Conservation (phyloP, 352 stramenopile genomes). For the Phytophthora fragariaefolia region DNA sequence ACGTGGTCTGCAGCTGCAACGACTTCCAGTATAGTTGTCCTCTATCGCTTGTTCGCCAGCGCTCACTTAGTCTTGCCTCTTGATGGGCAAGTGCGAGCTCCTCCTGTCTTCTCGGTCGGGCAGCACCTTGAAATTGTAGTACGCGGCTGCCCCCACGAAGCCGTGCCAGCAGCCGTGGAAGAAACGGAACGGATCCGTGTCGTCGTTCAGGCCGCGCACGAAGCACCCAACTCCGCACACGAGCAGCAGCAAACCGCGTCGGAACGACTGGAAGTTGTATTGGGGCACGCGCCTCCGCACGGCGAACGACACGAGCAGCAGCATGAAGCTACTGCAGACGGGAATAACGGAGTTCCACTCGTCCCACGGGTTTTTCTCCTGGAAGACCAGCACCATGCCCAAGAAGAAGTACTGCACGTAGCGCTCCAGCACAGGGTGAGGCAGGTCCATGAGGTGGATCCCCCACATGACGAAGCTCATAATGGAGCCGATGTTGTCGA, state of each 20-base stretch:
- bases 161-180: conserved; percentile 87
- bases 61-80: conserved; percentile 37
- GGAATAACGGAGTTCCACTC: conserved; percentile 59
- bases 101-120: conserved; percentile 30
- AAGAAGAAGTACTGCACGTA: conserved; percentile 82
- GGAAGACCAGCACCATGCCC: conserved; percentile 63
- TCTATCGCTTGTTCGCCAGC: conserved; percentile 20
- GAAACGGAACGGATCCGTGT: conserved; percentile 79
- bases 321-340: conserved; percentile 50
- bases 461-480: conserved; percentile 82
- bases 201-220: conserved; percentile 67
- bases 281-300: conserved; percentile 46
- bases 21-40: background rate
- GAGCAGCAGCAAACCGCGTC: conserved; percentile 57
- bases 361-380: conserved; percentile 86
- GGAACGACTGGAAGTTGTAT: conserved; percentile 64
- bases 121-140: conserved; percentile 78
- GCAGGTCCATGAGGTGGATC: conserved; percentile 82
- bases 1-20: background rate
- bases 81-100: conserved; percentile 44
- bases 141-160: conserved; percentile 72
- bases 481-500: conserved; percentile 86
- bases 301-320: conserved; percentile 54
- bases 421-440: conserved; percentile 39
- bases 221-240: conserved; percentile 63